Evolutionary conservation across 805 yeast species (phyloP), one percentile per base, ranked within the genome.

Genomic region (Yamadazyma sp.): DNA sequence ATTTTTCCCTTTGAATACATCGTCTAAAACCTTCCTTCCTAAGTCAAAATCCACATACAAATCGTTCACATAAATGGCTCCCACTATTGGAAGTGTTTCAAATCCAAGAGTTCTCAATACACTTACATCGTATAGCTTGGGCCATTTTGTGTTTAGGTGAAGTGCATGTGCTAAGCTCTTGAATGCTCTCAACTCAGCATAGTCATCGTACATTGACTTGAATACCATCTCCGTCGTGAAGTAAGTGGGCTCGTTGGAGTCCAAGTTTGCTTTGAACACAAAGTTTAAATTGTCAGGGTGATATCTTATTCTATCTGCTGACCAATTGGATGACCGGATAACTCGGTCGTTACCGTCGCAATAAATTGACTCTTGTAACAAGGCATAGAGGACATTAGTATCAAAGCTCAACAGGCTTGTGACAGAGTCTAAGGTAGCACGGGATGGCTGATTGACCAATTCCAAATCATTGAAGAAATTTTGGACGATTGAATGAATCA

Each of bases 361-460:
- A 52, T 78, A 78, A 11, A 78, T 77, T 5, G 80, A 77, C 45
- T 78, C 83, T 50, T 77, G 82, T 45, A 77, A 69, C 27, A 79
- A 58, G 3, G 78, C 77, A 48, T 78, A 78, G 12, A 78, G 47
- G 20, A 73, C 55, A 44, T 78, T 78, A 3, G 82, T 70, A 41
- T 77, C 82, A 48, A 76, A 78, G 1, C 70, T 57, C 6, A 60
- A 51, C 16, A 38, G 46, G 30, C 52, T 52, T 42, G 70, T 67
- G 9, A 75, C 42, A 2, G 44, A 29, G 16, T 36, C 44, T 39
- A 74, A 57, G 1, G 69, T 58, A 12, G 44, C 50, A 42, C 67
- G 70, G 3, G 75, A 57, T 4, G 75, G 67, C 16, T 48, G 40
- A 1, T 67, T 73, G 16, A 53, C 48, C 3, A 44, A 34, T 1